A percentile compares a stretch with the other conserved stretches of the same genome.
Conservation (phyloP, 768 basidiomycete genomes). For the Xerocomellus intermedius region DNA sequence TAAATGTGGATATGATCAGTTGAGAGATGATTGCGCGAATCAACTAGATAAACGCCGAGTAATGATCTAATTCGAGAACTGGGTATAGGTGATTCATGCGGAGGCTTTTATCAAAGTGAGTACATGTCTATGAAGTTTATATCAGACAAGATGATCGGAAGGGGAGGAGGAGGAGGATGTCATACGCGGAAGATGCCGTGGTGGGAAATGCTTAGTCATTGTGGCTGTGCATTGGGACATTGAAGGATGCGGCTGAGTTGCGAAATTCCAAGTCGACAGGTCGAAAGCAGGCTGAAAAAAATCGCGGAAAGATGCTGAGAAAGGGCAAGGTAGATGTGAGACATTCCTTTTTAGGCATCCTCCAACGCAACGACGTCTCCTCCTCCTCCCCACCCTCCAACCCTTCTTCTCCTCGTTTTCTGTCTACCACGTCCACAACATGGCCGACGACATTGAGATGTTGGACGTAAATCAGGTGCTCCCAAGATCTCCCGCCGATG, state of each 20-base stretch:
- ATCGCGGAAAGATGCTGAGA: constrained; percentile 29
- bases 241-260: constrained; percentile 10
- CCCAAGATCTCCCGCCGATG: constrained; percentile 6
- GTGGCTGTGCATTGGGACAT: constrained; percentile 13
- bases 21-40: too few relatives aligned
- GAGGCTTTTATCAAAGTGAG: too few relatives aligned
- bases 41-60: too few relatives aligned
- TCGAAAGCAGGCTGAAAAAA: constrained; percentile 25
- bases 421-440: constrained; percentile 2
- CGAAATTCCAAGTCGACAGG: constrained; percentile 27
- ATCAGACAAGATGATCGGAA: too few relatives aligned
- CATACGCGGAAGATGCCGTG: background rate
- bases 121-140: too few relatives aligned
- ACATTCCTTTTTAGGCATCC: constrained; percentile 38
- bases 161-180: too few relatives aligned
- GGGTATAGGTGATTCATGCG: too few relatives aligned
- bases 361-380: constrained; percentile 32
- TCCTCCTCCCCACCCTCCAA: constrained; percentile 28
- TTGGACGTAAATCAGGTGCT: constrained; percentile 11
- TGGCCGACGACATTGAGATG: constrained; percentile 33
- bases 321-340: constrained; percentile 26
- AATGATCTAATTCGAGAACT: too few relatives aligned
- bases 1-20: too few relatives aligned
- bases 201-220: constrained; percentile 28
- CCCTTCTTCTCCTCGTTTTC: background rate